These are phyloP conservation scores for Leucocoprinus sp. DNA, from an alignment of 768 basidiomycete species.

Conservation along the genomic window DNA sequence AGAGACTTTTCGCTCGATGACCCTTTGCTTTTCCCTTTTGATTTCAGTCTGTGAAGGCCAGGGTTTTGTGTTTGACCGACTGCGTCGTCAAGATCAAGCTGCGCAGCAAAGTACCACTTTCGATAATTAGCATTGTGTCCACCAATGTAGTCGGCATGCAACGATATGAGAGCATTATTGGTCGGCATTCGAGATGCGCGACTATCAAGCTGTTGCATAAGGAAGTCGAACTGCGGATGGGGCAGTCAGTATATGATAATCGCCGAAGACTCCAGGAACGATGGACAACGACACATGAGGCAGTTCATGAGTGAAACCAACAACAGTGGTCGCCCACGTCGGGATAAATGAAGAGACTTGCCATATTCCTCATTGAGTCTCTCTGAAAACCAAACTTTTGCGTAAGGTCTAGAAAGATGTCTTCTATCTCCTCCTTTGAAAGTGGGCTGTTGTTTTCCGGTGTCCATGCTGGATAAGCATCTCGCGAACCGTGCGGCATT, in stretches of 20 bases:
- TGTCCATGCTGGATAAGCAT: slow-evolving; percentile 94
- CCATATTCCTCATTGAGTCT: slow-evolving; percentile 95
- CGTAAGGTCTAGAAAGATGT: slow-evolving; percentile 92
- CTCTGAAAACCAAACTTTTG: slow-evolving; percentile 99
- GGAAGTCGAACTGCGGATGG: slow-evolving; percentile 75
- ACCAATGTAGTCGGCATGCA: slow-evolving; percentile 98
- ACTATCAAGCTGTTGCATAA: slow-evolving; percentile 96
- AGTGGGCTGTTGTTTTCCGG: slow-evolving; percentile 90
- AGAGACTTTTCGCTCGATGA: slow-evolving; percentile 56
- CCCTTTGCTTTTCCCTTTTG: slow-evolving; percentile 42
- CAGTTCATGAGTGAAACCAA: background rate
- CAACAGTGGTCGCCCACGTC: slow-evolving; percentile 1
- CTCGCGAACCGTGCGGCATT: slow-evolving; percentile 48
- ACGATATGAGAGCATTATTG: slow-evolving; percentile 86
- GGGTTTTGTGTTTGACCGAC: slow-evolving; percentile 90
- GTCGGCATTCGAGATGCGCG: slow-evolving; percentile 96
- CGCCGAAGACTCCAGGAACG: slow-evolving; percentile 2
- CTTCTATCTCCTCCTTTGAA: slow-evolving; percentile 98
- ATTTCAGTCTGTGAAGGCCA: slow-evolving; percentile 76
- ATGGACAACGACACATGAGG: slow-evolving; percentile 4
- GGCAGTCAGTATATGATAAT: slow-evolving; percentile 13
- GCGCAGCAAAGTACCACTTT: slow-evolving; percentile 99
- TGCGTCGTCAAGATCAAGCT: slow-evolving; percentile 96
- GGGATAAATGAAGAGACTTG: slow-evolving; percentile 22
- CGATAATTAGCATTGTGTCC: slow-evolving; percentile 98